Base-by-base conservation (phyloP, 139 green algal species). In the Gonium pectorale region DNA sequence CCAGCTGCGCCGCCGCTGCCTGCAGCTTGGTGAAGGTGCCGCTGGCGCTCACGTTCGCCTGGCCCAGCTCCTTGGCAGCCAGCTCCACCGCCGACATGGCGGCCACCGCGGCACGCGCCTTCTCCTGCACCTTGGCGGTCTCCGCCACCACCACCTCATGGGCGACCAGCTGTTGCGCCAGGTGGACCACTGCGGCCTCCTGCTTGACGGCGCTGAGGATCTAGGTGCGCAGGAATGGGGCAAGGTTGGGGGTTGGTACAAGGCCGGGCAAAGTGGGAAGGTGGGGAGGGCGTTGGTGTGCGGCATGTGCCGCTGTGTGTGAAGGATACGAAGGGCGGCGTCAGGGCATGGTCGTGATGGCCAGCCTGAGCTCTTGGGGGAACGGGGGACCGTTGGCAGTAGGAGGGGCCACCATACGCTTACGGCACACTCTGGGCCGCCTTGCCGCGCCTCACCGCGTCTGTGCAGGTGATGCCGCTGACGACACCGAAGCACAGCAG, bases 131-230 rank as follows among this genome's bases (percentile, higher is more conserved):
- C 44, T 86, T 86, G 31, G 68, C 88, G 4, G 89, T 83, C 81
- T 91, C 69, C 46, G 77, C 86, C 37, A 81, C 86, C 38, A 89
- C 79, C 79, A 77, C 79, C 86, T 97, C 91, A 43, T 94, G 90
- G 0, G 90, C 90, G 24, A 89, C 92, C 51, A 97, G 85, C 89
- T 96, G 88, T 86, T 96, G 91, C 22, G 94, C 94, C 71, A 97
- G 81, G 75, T 94, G 87, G 77, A 97, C 94, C 72, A 97, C 94
- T 67, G 94, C 90, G 11, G 88, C 86, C 83, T 97, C 94, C 86
- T 97, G 87, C 38, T 90, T 81, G 3, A 97, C 93, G 15, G 91
- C 90, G 41, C 72, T 49, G 54, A 97, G 44, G 67, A 91, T 92
- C 77, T 83, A 60, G 72, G 33, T 46, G 35, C n/a, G 62, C 31